Base-by-base conservation (phyloP, 768 basidiomycete genomes). In the Melanogaster broomeanus region DNA sequence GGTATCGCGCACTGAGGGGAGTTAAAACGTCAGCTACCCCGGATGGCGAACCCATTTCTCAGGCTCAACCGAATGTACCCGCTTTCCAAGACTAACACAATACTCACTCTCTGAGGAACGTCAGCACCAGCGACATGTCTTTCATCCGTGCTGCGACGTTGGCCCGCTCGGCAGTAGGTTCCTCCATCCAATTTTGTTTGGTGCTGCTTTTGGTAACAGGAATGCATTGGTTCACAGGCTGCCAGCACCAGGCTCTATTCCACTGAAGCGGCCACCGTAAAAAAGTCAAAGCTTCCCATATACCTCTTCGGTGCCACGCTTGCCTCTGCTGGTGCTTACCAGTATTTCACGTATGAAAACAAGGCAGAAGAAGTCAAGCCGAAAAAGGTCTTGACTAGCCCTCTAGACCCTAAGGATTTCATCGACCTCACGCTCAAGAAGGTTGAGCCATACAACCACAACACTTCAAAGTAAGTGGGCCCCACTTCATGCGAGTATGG, bases 371-470 rank as follows among this genome's bases (percentile, higher is more conserved):
- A 70, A 65, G 47, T 72, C 69, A 64, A 80, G 79, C 35, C 60
- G n/a, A 59, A 51, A 41, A 69, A 63, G 46, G 46, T 42, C 55
- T 74, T 82, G 64, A 85, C 82, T 65, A 87, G 85, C 58, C 82
- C 87, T 12, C 78, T 93, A 22, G 86, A 90, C 65, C 81, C 89
- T 8, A 72, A 89, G 51, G 82, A 85, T 57, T 92, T 86, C 62
- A 70, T 84, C 44, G 83, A 91, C 66, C 87, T 97, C 71, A 85
- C 84, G 66, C 82, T 98, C 61, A 88, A 88, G 69, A 82, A 84
- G 63, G 69, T 92, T 53, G 73, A 84, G 53, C 86, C 86, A 0
- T 97, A 96, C 78, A 98, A 97, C 81, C 88, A 98, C 80, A 97
- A 98, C 73, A 88, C 93, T 13, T 77, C 90, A 28, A 83, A 80